Evolutionary conservation across 306 rosid species (phyloP), one percentile per base, ranked within the genome.

Genomic region (Pterocarpus santalinus): DNA sequence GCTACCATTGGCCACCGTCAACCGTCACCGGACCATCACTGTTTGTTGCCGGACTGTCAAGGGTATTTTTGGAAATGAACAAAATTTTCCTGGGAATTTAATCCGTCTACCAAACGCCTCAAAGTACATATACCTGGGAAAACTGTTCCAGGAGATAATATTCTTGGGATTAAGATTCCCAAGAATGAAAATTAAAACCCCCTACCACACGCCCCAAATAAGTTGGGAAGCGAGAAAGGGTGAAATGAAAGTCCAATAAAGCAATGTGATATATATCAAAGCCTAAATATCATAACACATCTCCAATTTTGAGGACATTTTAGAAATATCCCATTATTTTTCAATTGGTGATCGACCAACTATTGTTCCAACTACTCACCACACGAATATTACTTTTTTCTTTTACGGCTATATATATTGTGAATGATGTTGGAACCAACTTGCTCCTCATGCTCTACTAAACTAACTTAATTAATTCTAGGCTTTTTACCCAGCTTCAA

Each of bases 401-500:
- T 34, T 72, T 72, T 70, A 51, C 8, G 43, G 55, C 28, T 22
- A 22, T 22, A 8, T 43, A 43, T 51, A 33, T 15, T 33, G 30
- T 52, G 49, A 72, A 33, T 52, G 33, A 34, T 72, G 49, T 34
- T 13, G 35, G 76, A 71, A 51, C 62, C 32, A 70, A 51, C 32
- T 70, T 32, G 46, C 75, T 49, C 32, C 32, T 51, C 76, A n/a
- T 8, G 10, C 2, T 0, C 49, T n/a, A 35, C 46, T 33, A 46
- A 47, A 47, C 33, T 71, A 7, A 7, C n/a, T n/a, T n/a, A n/a
- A 14, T 70, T 16, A 30, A 70, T 33, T 15, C 47, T 7, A 52
- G 33, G 64, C 47, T 8, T 43, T 72, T 72, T 72, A n/a, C n/a
- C 34, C 51, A 72, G 76, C 64, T 15, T 72, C 35, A 22, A 70